Evolutionary conservation across 495 filamentous ascomycete species (phyloP), one percentile per base, ranked within the genome.

Genomic region (Hyaloscypha bicolor): DNA sequence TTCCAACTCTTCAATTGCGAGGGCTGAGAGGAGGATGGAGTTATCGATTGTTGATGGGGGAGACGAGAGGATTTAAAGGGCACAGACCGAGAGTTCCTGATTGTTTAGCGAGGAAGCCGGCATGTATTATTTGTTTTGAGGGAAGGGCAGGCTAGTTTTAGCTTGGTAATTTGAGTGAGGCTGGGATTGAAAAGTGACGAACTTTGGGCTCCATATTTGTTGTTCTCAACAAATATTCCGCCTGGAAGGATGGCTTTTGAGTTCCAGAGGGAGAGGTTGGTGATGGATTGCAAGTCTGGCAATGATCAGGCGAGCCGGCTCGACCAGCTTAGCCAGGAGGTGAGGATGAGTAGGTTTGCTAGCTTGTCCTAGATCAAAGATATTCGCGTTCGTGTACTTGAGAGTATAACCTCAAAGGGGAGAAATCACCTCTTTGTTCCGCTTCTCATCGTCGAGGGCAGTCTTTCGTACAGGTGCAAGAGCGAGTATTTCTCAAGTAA

Each of bases 21-120:
- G 62, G 21, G 83, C 33, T 21, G 76, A 75, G 67, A 79, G 69
- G 1, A 82, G 73, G 22, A 71, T 60, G 32, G 73, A 30, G 9
- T 69, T 42, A 16, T 25, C 14, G 12, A 48, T 21, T 31, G 32
- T 9, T 9, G 4, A 12, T 16, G 16, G 51, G 14, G 48, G 14
- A 6, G n/a, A 35, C 14, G 60, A 81, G 73, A n/a, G 60, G 25
- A 19, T 73, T 45, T 2, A 74, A 31, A 48, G 65, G 25, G 12
- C 67, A 61, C n/a, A 60, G 45, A 16, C 63, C 56, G 2, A 68
- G 21, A 16, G 30, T 55, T 5, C 62, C 59, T 53, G 48, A 63
- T 19, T 67, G 55, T 8, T 45, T 65, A n/a, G 64, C 56, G 45
- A 64, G 22, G 16, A 22, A 2, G n/a, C 69, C 22, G 3, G 65